A percentile compares a stretch with the other conserved stretches of the same genome.
These are phyloP conservation scores for Annulohypoxylon nitens DNA, from an alignment of 495 filamentous ascomycete species.

Conservation along the genomic window DNA sequence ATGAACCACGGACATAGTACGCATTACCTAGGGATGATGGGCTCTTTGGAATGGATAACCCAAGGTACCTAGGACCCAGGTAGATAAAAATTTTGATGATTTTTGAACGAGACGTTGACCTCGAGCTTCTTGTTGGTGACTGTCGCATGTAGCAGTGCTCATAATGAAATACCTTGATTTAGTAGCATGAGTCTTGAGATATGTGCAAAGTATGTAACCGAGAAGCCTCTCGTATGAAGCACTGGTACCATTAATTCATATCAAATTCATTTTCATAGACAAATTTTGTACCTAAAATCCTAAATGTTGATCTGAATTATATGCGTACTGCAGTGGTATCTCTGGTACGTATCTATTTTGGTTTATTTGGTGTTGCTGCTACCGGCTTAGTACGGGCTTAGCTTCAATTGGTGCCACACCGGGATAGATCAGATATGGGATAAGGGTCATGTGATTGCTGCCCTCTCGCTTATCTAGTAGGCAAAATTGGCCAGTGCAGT, in stretches of 20 bases:
- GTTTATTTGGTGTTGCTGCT: no score
- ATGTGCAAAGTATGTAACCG: background rate
- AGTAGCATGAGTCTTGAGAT: background rate
- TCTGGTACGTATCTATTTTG: no score
- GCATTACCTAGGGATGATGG: constrained; percentile 13
- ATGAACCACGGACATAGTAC: constrained; percentile 19
- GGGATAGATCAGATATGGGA: background rate
- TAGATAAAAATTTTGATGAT: constrained; percentile 18
- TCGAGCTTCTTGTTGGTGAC: background rate
- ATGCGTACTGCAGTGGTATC: no score
- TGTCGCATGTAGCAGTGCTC: background rate
- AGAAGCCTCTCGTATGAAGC: background rate
- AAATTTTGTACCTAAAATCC: no score
- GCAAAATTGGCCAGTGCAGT: constrained; percentile 47
- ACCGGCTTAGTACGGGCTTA: no score
- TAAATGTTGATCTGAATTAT: no score
- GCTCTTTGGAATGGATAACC: constrained; percentile 7
- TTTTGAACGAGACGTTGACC: constrained; percentile 9
- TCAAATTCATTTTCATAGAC: no score
- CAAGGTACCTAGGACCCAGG: background rate
- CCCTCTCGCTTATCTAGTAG: constrained; percentile 50
- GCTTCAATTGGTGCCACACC: no score
- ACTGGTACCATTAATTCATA: background rate
- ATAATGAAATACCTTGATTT: background rate
- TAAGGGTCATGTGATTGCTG: constrained; percentile 49